phyloP scores from a whole-genome alignment of 345 rosid species.

The Gossypium australe region DNA sequence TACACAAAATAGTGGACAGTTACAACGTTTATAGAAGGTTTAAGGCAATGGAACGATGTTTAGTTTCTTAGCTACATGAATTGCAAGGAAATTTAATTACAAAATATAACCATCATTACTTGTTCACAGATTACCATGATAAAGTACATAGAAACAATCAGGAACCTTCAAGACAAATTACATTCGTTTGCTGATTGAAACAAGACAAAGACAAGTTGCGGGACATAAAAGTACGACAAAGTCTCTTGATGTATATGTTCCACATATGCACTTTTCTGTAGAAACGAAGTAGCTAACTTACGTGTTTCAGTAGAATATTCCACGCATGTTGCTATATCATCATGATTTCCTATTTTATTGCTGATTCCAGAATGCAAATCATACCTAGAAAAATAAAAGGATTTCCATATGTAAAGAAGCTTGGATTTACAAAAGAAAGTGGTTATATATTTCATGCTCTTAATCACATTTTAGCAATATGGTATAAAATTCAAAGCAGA shows the following conservation, averaged over 20 bases:
- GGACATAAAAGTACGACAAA: not conserved
- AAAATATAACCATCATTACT: not conserved
- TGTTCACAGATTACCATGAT: not conserved
- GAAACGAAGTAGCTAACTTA: constrained; percentile 28
- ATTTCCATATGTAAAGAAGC: not conserved
- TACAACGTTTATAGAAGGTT: not conserved
- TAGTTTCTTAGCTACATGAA: not conserved
- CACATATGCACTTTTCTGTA: not conserved
- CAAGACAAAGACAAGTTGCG: not conserved
- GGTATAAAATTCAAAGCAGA: too few relatives aligned
- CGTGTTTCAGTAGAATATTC: constrained; percentile 55
- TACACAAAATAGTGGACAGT: not conserved
- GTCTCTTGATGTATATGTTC: not conserved
- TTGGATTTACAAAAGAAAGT: not conserved
- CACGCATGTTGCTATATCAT: constrained; percentile 61
- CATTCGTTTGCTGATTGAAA: not conserved
- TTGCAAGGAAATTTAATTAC: not conserved
- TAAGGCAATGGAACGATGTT: not conserved
- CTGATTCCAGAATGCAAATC: constrained; percentile 51
- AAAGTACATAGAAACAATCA: not conserved
- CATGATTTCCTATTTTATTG: constrained; percentile 56
- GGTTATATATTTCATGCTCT: not conserved
- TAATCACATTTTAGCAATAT: not conserved
- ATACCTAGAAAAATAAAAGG: constrained; percentile 36
- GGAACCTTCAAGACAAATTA: not conserved